Base-by-base conservation (phyloP, 257 asterid genomes). In the Agastache rugosa region DNA sequence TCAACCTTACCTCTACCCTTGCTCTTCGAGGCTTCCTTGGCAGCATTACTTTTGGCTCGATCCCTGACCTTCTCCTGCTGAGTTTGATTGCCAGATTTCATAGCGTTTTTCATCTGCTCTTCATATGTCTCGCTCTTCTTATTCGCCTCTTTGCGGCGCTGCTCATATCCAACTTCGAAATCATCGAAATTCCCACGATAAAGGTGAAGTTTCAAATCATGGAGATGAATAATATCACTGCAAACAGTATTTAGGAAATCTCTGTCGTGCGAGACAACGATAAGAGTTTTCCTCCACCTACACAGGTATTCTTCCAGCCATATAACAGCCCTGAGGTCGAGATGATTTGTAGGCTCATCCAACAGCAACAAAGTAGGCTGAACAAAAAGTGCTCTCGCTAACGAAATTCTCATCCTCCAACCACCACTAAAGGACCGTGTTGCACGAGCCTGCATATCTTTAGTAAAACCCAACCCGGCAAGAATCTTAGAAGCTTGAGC, bases 281-380 rank as follows among this genome's bases (percentile, higher is more conserved):
- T 88, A 1, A 89, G 85, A 23, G 96, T 89, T 77, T 89, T 89
- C 87, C 87, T 89, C 96, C 96, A 87, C 77, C 96, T 65, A 84
- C 86, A 85, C 25, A 87, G 61, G 79, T 89, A 89, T 72, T 89
- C 92, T 74, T 89, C 95, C 63, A 89, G 66, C 95, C 95, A 85
- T 1, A 89, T 82, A 73, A 89, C 96, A 47, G 96, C 96, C 78
- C 91, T 76, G 34, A 89, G 96, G 78, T 89, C 92, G 12, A 89
- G 92, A 81, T 87, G 96, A 73, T 89, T 89, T 20, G 96, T 89
- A 10, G 92, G 96, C 63, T 89, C 96, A 74, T 89, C 92, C 83
- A 89, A 69, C 23, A 89, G 80, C 80, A 87, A 68, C 31, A 89
- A 82, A 12, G 96, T 89, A 5, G 96, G 96, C 85, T 89, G 96